These are phyloP conservation scores for Saccharomycopsis vini DNA, from an alignment of 805 yeast genomes.

Conservation along the genomic window DNA sequence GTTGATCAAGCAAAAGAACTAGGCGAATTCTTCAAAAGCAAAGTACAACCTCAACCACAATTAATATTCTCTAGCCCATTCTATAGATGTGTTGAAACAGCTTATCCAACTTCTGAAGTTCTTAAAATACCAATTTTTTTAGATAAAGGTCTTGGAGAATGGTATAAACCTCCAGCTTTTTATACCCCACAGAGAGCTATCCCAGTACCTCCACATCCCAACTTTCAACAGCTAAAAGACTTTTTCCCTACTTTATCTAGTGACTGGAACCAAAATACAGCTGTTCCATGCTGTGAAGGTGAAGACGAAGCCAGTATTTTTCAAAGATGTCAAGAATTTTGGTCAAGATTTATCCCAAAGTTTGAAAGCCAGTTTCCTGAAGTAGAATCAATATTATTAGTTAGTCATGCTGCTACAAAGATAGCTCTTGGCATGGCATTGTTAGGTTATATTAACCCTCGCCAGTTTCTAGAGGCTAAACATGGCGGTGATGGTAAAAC, in stretches of 20 bases:
- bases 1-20: constrained; percentile 78
- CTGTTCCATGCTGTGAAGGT: constrained; percentile 60
- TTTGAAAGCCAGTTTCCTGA: constrained; percentile 53
- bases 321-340: constrained; percentile 46
- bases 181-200: constrained; percentile 48
- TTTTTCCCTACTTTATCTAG: constrained; percentile 44
- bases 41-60: constrained; percentile 46
- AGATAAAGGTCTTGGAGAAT: constrained; percentile 86
- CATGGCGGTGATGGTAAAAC: constrained; percentile 30
- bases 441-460: constrained; percentile 40
- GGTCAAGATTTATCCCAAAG: constrained; percentile 47
- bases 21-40: constrained; percentile 41
- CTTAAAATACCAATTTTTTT: constrained; percentile 51
- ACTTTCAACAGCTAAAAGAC: constrained; percentile 34
- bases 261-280: constrained; percentile 49
- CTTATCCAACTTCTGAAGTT: constrained; percentile 54
- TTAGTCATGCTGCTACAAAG: constrained; percentile 91
- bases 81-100: constrained; percentile 81
- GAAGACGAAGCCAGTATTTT: constrained; percentile 66
- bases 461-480: constrained; percentile 38
- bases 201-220: constrained; percentile 62
- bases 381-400: constrained; percentile 52
- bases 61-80: constrained; percentile 75
- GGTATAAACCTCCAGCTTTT: constrained; percentile 83
- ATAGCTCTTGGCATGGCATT: constrained; percentile 83